Percentiles rank a stretch among this genome's conserved stretches.
Evolutionary conservation across 495 filamentous ascomycete species (phyloP).

Genomic region (Paragyromitra xinjiangensis): DNA sequence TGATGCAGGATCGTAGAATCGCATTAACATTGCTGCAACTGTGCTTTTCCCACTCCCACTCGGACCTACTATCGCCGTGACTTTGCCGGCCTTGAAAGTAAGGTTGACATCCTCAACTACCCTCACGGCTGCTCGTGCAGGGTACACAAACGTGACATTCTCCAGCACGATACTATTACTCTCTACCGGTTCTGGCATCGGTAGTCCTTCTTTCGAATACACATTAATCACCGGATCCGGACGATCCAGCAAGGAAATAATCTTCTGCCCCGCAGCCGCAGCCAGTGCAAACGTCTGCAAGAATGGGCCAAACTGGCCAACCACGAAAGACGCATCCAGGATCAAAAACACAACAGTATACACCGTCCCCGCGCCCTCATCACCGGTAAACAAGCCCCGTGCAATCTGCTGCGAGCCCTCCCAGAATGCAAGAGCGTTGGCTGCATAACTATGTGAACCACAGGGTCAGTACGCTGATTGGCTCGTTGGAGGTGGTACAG

Average conservation of each 20-base stretch:
- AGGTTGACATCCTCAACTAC: slow-evolving; percentile 65
- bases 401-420: slow-evolving; percentile 62
- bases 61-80: slow-evolving; percentile 73
- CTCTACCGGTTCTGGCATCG: slow-evolving; percentile 50
- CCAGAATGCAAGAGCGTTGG: slow-evolving; percentile 66
- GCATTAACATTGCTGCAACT: slow-evolving; percentile 65
- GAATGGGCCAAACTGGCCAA: slow-evolving; percentile 61
- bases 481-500: background rate
- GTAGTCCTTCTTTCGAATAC: slow-evolving; percentile 56
- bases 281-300: slow-evolving; percentile 64
- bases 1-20: slow-evolving; percentile 65
- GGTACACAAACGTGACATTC: slow-evolving; percentile 67
- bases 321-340: slow-evolving; percentile 60
- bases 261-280: slow-evolving; percentile 60
- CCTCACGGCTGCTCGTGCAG: slow-evolving; percentile 66
- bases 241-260: slow-evolving; percentile 64
- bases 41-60: slow-evolving; percentile 80
- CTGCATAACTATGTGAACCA: slow-evolving; percentile 57
- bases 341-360: slow-evolving; percentile 66
- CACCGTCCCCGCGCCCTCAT: slow-evolving; percentile 62
- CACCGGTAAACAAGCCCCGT: slow-evolving; percentile 55
- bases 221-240: slow-evolving; percentile 58
- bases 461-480: slow-evolving; percentile 14
- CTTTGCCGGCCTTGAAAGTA: slow-evolving; percentile 66
- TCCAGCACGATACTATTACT: slow-evolving; percentile 47